Percentiles rank a stretch among this genome's conserved stretches.
Conservation (phyloP, 768 basidiomycete species). For the Mycena venus region DNA sequence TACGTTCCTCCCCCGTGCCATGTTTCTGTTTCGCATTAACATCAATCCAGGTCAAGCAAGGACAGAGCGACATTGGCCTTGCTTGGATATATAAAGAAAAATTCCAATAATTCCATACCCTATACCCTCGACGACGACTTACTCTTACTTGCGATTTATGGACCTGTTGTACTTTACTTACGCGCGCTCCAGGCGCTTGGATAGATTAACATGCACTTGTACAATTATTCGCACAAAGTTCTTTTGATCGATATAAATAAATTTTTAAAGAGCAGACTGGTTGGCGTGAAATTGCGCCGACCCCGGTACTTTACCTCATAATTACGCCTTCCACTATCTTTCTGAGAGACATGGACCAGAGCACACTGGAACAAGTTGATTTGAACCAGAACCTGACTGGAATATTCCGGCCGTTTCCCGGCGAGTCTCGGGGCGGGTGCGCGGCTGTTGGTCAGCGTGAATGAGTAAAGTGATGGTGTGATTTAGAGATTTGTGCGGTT, state of each 20-base stretch:
- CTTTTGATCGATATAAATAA: too few relatives aligned
- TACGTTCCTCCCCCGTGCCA: conserved; percentile 48
- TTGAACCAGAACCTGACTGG: too few relatives aligned
- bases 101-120: conserved; percentile 56
- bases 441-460: background rate
- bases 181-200: conserved; percentile 1
- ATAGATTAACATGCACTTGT: conserved; percentile 8
- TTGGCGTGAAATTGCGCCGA: too few relatives aligned
- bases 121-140: background rate
- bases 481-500: background rate
- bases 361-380: too few relatives aligned
- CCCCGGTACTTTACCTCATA: too few relatives aligned
- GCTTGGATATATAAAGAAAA: conserved; percentile 96
- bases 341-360: too few relatives aligned
- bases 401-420: background rate
- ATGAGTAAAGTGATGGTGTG: conserved; percentile 8
- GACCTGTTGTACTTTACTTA: conserved; percentile 20
- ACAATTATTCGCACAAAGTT: background rate
- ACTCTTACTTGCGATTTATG: background rate
- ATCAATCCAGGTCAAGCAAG: conserved; percentile 64
- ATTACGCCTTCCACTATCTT: too few relatives aligned
- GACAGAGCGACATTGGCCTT: conserved; percentile 84
- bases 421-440: background rate
- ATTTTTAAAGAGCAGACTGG: too few relatives aligned
- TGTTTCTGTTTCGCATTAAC: background rate